Evolutionary conservation across 768 basidiomycete genomes (phyloP), one percentile per base, ranked within the genome.

Genomic region (Termitomyces sp.): DNA sequence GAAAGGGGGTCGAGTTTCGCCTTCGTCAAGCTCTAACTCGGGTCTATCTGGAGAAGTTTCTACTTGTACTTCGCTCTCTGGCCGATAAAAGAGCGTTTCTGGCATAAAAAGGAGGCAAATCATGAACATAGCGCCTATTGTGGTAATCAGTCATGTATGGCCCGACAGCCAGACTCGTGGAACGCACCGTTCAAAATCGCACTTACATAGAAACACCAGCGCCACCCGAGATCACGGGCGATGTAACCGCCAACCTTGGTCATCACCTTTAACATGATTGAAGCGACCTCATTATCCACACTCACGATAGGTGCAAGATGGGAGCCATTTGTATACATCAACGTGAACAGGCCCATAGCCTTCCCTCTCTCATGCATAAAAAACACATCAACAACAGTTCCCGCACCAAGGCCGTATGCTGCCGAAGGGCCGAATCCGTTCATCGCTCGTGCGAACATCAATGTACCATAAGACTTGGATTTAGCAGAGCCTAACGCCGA

Each of bases 171-270:
- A 42, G 19, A 19, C 10, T 24, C 15, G 7, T 17, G 24, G 24
- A 5, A 44, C 54, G 56, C 47, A 59, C 68, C 72, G 57, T 75
- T 71, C n/a, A 75, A 57, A n/a, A 77, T 76, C n/a, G 71, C 68
- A 26, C 73, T 69, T 14, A 71, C 62, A 66, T 72, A 77, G 54
- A 77, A 77, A 53, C 74, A 75, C 76, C 75, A 76, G 42, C 74
- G 64, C 72, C 73, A 72, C n/a, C 71, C 71, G 22, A 64, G 61
- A 49, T 63, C 63, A 48, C 69, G 61, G 4, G 73, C 72, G n/a
- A 74, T 66, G 61, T 73, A 71, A 22, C 73, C 74, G 30, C 70
- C 71, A 22, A 70, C 64, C 71, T 71, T 44, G 14, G 14, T 50
- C 7, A 28, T 2, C n/a, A 41, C 17, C 12, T 5, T 30, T 11